Conservation (phyloP, 2,329 filamentous ascomycete genomes). For the Spiromastix sp. region DNA sequence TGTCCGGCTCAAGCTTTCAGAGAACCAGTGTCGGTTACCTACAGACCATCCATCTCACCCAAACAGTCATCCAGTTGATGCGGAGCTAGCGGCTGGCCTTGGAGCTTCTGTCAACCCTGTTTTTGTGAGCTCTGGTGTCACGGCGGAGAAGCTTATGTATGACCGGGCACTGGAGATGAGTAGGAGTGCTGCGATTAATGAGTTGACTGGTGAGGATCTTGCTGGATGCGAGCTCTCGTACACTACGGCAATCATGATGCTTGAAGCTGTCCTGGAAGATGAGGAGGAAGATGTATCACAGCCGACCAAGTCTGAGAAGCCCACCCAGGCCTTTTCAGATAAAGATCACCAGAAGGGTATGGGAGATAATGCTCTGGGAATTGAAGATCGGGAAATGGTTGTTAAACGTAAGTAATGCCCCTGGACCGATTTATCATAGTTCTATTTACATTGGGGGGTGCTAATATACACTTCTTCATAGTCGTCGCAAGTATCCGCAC, state of each 20-base stretch:
- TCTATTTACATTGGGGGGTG: conserved; percentile 1
- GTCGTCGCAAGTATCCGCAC: conserved; percentile 40
- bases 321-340: too few species aligned
- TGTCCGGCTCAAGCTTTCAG: conserved; percentile 76
- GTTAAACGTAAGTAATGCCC: conserved; percentile 37
- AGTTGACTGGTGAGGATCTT: conserved; percentile 85
- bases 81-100: conserved; percentile 45
- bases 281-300: conserved; percentile 46
- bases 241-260: conserved; percentile 82
- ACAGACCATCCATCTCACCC: conserved; percentile 79
- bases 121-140: conserved; percentile 75
- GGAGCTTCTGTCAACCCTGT: conserved; percentile 67
- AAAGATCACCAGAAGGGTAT: conserved; percentile 12
- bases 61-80: conserved; percentile 57
- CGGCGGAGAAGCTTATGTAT: conserved; percentile 95
- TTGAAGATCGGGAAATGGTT: conserved; percentile 40
- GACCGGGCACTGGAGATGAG: conserved; percentile 97
- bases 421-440: background rate
- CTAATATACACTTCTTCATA: conserved; percentile 15
- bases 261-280: conserved; percentile 84
- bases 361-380: conserved; percentile 24
- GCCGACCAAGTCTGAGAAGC: conserved; percentile 15
- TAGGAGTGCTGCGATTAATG: conserved; percentile 83
- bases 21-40: conserved; percentile 75
- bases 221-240: conserved; percentile 85